Conservation (phyloP, 257 asterid genomes). For the Primulina tabacum region DNA sequence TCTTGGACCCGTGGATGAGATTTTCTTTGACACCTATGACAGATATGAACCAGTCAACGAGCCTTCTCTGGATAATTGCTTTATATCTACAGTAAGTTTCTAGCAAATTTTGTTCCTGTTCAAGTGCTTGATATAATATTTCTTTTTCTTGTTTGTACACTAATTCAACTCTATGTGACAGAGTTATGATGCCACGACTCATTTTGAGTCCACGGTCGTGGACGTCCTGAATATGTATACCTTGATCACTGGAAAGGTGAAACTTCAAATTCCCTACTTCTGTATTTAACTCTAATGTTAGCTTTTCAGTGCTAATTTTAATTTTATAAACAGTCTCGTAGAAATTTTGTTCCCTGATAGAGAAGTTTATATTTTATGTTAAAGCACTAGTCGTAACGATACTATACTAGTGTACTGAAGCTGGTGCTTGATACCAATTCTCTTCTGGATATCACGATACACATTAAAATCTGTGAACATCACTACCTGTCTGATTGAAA, state of each 20-base stretch:
- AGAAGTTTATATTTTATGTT: background rate
- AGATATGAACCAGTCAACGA: constrained; percentile 86
- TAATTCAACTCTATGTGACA: constrained; percentile 29
- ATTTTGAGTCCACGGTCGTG: constrained; percentile 62
- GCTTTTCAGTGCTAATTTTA: background rate
- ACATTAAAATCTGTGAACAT: too few species aligned
- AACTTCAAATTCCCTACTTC: constrained; percentile 13
- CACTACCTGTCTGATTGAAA: background rate
- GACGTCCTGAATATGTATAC: constrained; percentile 66
- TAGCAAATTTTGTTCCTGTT: constrained; percentile 18
- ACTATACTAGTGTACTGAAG: background rate
- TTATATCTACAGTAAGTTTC: constrained; percentile 76
- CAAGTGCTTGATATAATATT: constrained; percentile 6
- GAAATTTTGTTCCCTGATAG: background rate
- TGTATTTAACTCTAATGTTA: background rate
- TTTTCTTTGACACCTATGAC: constrained; percentile 82
- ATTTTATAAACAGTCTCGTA: background rate
- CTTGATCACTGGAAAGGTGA: constrained; percentile 64
- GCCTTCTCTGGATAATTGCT: constrained; percentile 82
- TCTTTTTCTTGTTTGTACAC: constrained; percentile 9
- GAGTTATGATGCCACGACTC: constrained; percentile 71
- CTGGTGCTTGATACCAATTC: background rate
- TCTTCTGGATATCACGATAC: too few species aligned
- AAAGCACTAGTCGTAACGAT: background rate
- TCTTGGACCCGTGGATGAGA: constrained; percentile 96